phyloP scores from a whole-genome alignment of 2,329 filamentous ascomycete species.

The Raffaelea arxii region DNA sequence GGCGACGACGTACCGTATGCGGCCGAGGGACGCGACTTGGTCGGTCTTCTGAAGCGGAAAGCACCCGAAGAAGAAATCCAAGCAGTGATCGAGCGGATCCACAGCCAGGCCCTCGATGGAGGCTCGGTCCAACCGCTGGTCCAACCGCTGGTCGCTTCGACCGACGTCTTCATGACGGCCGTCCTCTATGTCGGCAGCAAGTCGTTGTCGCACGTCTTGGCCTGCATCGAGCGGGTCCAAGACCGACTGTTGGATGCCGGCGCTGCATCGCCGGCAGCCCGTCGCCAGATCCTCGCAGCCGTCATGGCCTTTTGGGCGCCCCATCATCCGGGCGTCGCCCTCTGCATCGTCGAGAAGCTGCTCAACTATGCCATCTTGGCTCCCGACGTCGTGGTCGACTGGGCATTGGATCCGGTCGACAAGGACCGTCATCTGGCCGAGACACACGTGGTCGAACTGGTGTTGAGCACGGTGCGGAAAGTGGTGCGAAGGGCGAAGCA shows the following conservation, averaged over 20 bases:
- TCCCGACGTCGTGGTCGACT: slow-evolving; percentile 76
- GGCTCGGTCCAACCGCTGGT: slow-evolving; percentile 37
- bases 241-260: slow-evolving; percentile 76
- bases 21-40: slow-evolving; percentile 73
- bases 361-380: slow-evolving; percentile 95
- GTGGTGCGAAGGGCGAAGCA: slow-evolving; percentile 80
- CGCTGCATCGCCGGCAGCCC: slow-evolving; percentile 61
- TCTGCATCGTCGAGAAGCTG: slow-evolving; percentile 91
- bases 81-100: slow-evolving; percentile 67
- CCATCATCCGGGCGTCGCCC: slow-evolving; percentile 85
- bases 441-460: slow-evolving; percentile 78
- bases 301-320: slow-evolving; percentile 91
- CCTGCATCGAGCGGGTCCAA: slow-evolving; percentile 91
- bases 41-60: slow-evolving; percentile 72
- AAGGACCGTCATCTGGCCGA: slow-evolving; percentile 70
- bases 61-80: slow-evolving; percentile 81
- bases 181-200: slow-evolving; percentile 93
- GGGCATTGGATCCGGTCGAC: slow-evolving; percentile 77
- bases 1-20: slow-evolving; percentile 65
- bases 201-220: slow-evolving; percentile 89
- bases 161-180: slow-evolving; percentile 86
- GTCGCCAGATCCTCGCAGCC: slow-evolving; percentile 79
- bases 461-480: slow-evolving; percentile 80
- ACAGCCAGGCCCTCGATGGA: slow-evolving; percentile 62
- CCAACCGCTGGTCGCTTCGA: slow-evolving; percentile 76